Base-by-base conservation (phyloP, 2,329 filamentous ascomycete genomes). In the Dothistroma pini region DNA sequence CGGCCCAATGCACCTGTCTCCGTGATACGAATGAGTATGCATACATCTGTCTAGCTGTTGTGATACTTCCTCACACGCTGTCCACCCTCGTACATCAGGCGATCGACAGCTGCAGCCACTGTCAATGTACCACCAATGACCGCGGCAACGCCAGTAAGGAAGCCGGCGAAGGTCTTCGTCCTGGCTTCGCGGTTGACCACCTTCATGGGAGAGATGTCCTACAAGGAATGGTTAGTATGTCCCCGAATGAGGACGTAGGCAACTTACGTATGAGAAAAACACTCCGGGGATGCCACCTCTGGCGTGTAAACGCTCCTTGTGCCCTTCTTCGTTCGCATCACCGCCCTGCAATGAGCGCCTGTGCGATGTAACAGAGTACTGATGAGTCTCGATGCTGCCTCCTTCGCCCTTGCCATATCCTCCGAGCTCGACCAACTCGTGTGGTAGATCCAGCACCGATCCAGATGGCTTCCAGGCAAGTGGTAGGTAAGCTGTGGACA, bases 121-220 rank as follows among this genome's bases (percentile, higher is more conserved):
- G 95, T 99, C 67, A 99, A 78, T 0, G 95, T 99, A 68, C 95
- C 95, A 63, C 95, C 95, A 55, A 99, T 88, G 63, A 97, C 89
- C 41, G 93, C 93, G 75, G 95, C 99, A 21, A 99, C 86, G 53
- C 95, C 95, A 0, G 95, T 93, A 61, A 99, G 77, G 81, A 99
- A 99, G 19, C 90, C 90, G 0, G 91, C 86, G 75, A 99, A 96
- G 4, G 89, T 89, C 82, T 97, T 97, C 63, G 88, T 82, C 52
- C 91, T 86, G 68, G 90, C 89, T 79, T 99, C 96, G 58, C 93
- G 89, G 81, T 99, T 99, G 78, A 99, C 89, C 63, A 99, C 93
- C 80, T 97, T 99, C 95, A 99, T 99, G 5, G 95, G 95, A 1
- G 93, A 97, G 75, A 99, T 99, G 71, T 99, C 95, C 70, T 74